Percentiles rank a stretch among this genome's conserved stretches.
These are phyloP conservation scores for Pistacia atlantica DNA, from an alignment of 345 rosid genomes.

Conservation along the genomic window DNA sequence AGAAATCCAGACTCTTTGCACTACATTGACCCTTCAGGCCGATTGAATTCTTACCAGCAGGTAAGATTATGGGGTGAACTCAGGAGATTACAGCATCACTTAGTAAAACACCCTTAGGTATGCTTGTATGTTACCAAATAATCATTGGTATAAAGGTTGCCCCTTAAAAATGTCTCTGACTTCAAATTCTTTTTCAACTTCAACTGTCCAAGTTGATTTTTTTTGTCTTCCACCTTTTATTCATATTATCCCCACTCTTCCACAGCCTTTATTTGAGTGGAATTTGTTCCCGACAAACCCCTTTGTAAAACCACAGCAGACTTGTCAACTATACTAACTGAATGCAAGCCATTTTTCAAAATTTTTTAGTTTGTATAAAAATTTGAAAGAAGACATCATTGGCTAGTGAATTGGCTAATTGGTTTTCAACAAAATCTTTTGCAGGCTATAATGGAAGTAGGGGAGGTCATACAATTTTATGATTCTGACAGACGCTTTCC, in stretches of 20 bases:
- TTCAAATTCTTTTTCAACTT: neutral
- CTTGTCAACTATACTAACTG: neutral
- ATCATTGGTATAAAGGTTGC: neutral
- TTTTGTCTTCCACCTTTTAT: neutral
- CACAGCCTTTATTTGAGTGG: neutral
- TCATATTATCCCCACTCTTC: neutral
- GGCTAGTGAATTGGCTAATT: neutral
- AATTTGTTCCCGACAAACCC: neutral
- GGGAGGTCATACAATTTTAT: slow-evolving; percentile 84
- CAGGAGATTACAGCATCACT: neutral
- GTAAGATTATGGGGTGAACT: slow-evolving; percentile 25
- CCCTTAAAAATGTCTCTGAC: neutral
- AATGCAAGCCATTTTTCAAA: neutral
- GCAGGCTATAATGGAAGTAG: slow-evolving; percentile 86
- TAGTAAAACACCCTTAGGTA: neutral
- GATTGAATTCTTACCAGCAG: slow-evolving; percentile 80
- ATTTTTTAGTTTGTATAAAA: slow-evolving; percentile 1
- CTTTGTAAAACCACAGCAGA: neutral
- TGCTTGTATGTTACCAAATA: neutral
- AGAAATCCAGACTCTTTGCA: slow-evolving; percentile 68
- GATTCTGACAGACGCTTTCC: slow-evolving; percentile 80
- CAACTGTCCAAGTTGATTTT: neutral
- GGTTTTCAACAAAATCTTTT: slow-evolving; percentile 1
- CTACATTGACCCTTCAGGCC: slow-evolving; percentile 78
- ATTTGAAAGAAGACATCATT: neutral